Conservation (phyloP, 192 early-diverging fungal species). For the Neocallimastix lanati region DNA sequence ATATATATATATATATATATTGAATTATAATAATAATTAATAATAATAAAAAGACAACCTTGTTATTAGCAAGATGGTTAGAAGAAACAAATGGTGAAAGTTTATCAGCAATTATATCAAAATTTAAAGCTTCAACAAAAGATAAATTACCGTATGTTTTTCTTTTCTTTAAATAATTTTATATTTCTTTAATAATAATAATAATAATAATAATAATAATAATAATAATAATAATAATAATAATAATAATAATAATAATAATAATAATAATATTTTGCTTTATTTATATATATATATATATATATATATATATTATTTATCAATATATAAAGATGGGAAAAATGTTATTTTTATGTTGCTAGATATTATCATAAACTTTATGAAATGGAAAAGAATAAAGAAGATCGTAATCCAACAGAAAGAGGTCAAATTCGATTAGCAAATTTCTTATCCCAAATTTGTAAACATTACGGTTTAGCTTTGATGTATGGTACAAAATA, state of each 20-base stretch:
- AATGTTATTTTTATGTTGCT: slow-evolving; percentile 37
- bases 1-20: too few relatives aligned
- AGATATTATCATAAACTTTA: slow-evolving; percentile 40
- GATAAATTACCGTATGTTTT: slow-evolving; percentile 13
- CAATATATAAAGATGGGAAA: slow-evolving; percentile 39
- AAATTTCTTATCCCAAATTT: slow-evolving; percentile 8
- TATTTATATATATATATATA: too few relatives aligned
- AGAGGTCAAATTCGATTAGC: background rate
- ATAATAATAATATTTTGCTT: too few relatives aligned
- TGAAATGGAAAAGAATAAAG: slow-evolving; percentile 4
- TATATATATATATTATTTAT: too few relatives aligned
- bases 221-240: background rate
- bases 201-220: too few relatives aligned
- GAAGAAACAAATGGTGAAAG: slow-evolving; percentile 24
- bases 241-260: too few relatives aligned
- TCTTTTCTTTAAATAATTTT: too few relatives aligned
- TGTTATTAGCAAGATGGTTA: slow-evolving; percentile 33
- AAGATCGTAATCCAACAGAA: slow-evolving; percentile 2
- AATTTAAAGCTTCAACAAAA: slow-evolving; percentile 11
- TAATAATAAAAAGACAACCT: slow-evolving; percentile 9
- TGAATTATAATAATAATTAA: too few relatives aligned
- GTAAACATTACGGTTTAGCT: slow-evolving; percentile 23
- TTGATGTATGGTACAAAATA: slow-evolving; percentile 52
- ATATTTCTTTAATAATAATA: background rate
- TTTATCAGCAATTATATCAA: slow-evolving; percentile 14